Conservation (phyloP, 768 basidiomycete species). For the Russula sp. region DNA sequence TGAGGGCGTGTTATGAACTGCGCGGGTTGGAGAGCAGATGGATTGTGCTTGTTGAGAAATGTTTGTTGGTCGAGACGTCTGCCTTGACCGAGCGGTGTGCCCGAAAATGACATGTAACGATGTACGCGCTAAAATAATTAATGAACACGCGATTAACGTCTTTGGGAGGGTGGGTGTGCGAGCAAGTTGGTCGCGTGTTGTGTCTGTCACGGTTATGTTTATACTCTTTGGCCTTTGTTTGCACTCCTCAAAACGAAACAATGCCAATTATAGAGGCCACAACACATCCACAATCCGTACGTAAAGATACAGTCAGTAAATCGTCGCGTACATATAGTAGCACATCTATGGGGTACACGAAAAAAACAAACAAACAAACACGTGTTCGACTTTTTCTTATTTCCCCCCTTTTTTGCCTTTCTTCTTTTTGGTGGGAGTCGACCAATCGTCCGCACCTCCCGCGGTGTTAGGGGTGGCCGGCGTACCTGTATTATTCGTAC, state of each 20-base stretch:
- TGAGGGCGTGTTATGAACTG: slow-evolving; percentile 29
- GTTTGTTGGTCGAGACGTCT: slow-evolving; percentile 78
- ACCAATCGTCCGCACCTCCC: not conserved
- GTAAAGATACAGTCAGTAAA: not conserved
- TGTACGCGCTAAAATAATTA: slow-evolving; percentile 10
- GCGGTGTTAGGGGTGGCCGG: not conserved
- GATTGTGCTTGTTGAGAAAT: slow-evolving; percentile 56
- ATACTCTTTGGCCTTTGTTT: slow-evolving; percentile 10
- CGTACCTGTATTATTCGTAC: not conserved
- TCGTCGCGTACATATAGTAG: not conserved
- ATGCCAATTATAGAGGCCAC: not conserved
- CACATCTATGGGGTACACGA: not conserved
- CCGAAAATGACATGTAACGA: slow-evolving; percentile 74
- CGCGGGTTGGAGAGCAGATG: slow-evolving; percentile 32
- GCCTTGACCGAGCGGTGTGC: slow-evolving; percentile 78
- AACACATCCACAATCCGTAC: not conserved
- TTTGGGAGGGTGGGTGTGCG: not conserved
- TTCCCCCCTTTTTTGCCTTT: slow-evolving; percentile 3
- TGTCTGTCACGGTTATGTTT: not conserved
- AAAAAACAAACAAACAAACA: not conserved
- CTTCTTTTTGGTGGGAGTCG: not conserved
- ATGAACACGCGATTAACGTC: slow-evolving; percentile 10
- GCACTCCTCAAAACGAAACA: not conserved
- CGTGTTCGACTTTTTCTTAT: not conserved
- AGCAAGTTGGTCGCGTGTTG: slow-evolving; percentile 16